Conservation (phyloP, 768 basidiomycete species). For the Coprinopsis cinerea region DNA sequence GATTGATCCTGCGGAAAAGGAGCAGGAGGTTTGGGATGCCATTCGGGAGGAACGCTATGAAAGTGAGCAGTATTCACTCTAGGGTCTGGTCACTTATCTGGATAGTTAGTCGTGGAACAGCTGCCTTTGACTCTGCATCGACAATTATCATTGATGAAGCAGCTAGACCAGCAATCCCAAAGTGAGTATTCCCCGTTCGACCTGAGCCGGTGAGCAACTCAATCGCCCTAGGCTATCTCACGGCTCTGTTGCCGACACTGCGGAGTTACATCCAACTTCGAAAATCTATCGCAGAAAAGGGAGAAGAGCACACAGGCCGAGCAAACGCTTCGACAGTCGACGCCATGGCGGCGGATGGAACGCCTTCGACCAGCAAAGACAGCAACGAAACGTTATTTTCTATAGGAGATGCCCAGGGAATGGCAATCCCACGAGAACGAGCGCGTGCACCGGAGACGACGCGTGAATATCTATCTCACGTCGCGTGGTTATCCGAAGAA, state of each 20-base stretch:
- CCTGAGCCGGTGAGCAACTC: background rate
- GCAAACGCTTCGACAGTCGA: background rate
- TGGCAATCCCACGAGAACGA: conserved; percentile 20
- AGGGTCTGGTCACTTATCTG: background rate
- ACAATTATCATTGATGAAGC: conserved; percentile 61
- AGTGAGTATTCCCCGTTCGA: conserved; percentile 30
- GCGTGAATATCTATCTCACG: conserved; percentile 46
- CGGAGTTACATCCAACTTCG: conserved; percentile 39
- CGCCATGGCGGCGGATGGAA: background rate
- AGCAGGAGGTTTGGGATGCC: conserved; percentile 64
- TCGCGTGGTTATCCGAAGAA: conserved; percentile 57
- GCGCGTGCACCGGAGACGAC: conserved; percentile 27
- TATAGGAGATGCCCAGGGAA: conserved; percentile 9
- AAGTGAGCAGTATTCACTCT: conserved; percentile 34
- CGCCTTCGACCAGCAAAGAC: background rate
- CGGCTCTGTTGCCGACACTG: conserved; percentile 38
- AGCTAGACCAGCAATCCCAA: conserved; percentile 63
- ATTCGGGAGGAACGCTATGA: conserved; percentile 79
- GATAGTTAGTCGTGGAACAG: conserved; percentile 61
- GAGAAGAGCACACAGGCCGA: background rate
- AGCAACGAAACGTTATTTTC: background rate
- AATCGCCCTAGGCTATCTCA: conserved; percentile 23
- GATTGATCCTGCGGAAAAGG: conserved; percentile 35
- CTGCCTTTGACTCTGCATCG: conserved; percentile 70
- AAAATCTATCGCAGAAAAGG: conserved; percentile 2